phyloP scores from a whole-genome alignment of 352 stramenopile species.

The Pythium aristosporum region DNA sequence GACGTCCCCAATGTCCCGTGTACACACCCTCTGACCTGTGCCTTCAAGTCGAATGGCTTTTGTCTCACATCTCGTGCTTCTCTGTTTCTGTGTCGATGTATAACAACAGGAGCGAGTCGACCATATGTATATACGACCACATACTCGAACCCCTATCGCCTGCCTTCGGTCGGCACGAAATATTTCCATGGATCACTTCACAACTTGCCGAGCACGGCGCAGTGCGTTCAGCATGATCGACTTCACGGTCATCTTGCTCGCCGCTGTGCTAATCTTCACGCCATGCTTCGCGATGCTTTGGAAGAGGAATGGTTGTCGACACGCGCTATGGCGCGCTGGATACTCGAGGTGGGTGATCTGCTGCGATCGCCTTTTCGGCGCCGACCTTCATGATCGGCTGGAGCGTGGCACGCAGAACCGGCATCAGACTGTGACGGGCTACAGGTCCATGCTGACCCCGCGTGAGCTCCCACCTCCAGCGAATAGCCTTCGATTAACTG shows the following conservation, averaged over 20 bases:
- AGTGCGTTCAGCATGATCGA: slow-evolving; percentile 7
- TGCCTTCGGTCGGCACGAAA: too few species aligned
- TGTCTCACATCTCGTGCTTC: neutral
- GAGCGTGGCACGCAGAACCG: neutral
- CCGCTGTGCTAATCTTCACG: slow-evolving; percentile 2
- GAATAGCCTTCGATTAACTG: too few species aligned
- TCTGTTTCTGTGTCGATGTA: neutral
- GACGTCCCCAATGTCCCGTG: neutral
- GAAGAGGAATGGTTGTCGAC: neutral
- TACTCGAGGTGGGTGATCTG: slow-evolving; percentile 2
- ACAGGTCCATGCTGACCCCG: neutral
- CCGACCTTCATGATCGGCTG: neutral
- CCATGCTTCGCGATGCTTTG: slow-evolving; percentile 6
- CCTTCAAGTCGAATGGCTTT: neutral
- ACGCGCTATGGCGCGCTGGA: neutral
- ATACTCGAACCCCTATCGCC: too few species aligned
- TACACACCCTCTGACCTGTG: neutral
- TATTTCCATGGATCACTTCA: neutral
- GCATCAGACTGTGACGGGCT: neutral
- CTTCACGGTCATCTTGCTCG: neutral
- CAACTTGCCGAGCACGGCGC: neutral
- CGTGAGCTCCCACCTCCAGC: neutral
- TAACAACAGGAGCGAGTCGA: neutral
- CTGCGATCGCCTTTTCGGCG: slow-evolving; percentile 1
- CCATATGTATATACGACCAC: too few species aligned